Evolutionary conservation across 306 rosid genomes (phyloP), one percentile per base, ranked within the genome.

Genomic region (Nissolia schottii): DNA sequence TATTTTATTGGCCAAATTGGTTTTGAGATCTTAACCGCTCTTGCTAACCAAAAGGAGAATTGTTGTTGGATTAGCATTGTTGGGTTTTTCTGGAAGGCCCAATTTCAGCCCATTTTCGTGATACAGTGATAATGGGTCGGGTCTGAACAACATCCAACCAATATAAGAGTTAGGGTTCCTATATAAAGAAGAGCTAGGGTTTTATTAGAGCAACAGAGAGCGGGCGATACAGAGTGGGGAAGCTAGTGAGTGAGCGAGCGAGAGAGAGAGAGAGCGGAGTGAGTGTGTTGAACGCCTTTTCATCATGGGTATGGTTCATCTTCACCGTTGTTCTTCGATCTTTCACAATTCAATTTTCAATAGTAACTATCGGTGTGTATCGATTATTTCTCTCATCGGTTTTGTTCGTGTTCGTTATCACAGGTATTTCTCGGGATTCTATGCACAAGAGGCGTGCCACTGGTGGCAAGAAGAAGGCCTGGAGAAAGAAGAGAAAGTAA

Each of bases 401-500:
- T 35, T 19, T 45, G 28, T 25, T 50, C 1, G 27, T 74, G 34
- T 11, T 63, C 41, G 20, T 58, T 16, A 35, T n/a, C n/a, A 22
- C 64, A 77, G 81, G 81, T 62, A 77, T 77, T 70, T 77, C 81
- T 9, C 61, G 81, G 72, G 77, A 70, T 62, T 77, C 81, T 2
- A 70, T 77, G 77, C 77, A 70, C 71, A 77, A 77, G 72, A 77
- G 72, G 66, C 77, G 72, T 53, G 81, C 81, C 31, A 77, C 81
- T 77, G 77, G 73, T 70, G 81, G 81, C 66, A 77, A 77, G 71
- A 54, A 77, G 60, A 77, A 77, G 72, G 58, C 65, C 0, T 77
- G 81, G 81, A 77, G 81, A 2, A 77, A 77, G 77, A 77, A 70
- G 81, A 54, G 81, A 77, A 77, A 77, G 81, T 77, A 60, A 49